Evolutionary conservation across 108 stramenopile genomes (phyloP), one percentile per base, ranked within the genome.

Genomic region (Cyclotella baltica): DNA sequence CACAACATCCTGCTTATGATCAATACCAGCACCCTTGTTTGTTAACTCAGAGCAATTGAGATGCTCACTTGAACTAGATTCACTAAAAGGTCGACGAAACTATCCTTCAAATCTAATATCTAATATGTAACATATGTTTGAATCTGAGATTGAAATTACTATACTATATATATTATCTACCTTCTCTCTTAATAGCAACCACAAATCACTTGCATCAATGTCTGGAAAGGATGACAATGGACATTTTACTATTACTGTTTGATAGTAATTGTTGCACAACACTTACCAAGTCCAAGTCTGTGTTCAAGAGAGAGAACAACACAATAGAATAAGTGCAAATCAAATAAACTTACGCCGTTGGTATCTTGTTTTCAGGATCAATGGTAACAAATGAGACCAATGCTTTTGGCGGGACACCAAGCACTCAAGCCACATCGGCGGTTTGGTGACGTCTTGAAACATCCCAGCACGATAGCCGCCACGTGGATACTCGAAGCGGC

Each of bases 151-250:
- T n/a, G n/a, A n/a, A n/a, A n/a, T n/a, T n/a, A n/a, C n/a, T n/a
- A n/a, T n/a, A n/a, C n/a, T n/a, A n/a, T n/a, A n/a, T n/a, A n/a
- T n/a, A n/a, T 62, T 5, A 22, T 8, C 27, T 31, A 15, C 3
- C 33, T 34, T 2, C 3, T 57, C 27, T 29, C 30, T n/a, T 52
- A 62, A 73, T 0, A 73, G 84, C 82, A 95, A 81, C 94, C 92
- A 20, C 90, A 77, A 78, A 93, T 81, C 9, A 92, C 87, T 68
- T 93, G 89, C 38, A 92, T 76, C 33, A 95, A 64, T 68, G 86
- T 89, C 58, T 91, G 92, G 68, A 95, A 72, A 2, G 90, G 90
- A 38, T 91, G 71, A 31, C 90, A 87, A 37, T 71, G n/a, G 78
- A 72, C 84, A 91, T 90, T 68, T 90, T 90, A 34, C 61, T 72